A percentile compares a stretch with the other conserved stretches of the same genome.
Conservation (phyloP, 2,329 filamentous ascomycete genomes). For the Aspergillus oerlinghausenensis region DNA sequence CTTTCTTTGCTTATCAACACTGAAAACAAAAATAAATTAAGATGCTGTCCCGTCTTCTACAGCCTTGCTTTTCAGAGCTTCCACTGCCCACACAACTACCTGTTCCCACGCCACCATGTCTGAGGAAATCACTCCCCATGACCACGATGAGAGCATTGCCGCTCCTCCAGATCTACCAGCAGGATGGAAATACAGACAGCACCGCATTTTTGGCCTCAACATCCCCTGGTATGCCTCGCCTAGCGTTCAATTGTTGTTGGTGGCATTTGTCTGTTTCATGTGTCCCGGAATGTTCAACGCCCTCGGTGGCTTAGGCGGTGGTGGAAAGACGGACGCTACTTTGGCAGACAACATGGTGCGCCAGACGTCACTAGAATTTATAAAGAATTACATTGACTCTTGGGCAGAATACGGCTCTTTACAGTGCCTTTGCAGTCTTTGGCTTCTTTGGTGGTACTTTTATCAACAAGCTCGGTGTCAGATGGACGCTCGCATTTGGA, state of each 20-base stretch:
- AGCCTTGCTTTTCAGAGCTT: background rate
- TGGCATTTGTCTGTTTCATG: constrained; percentile 62
- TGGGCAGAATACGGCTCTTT: constrained; percentile 57
- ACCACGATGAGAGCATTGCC: background rate
- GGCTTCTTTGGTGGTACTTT: constrained; percentile 55
- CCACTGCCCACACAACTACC: background rate
- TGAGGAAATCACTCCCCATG: background rate
- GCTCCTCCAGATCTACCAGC: constrained; percentile 3
- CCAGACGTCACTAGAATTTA: background rate
- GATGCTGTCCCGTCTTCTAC: too few species aligned
- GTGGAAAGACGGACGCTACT: constrained; percentile 49
- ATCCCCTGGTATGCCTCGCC: constrained; percentile 66
- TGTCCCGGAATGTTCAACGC: constrained; percentile 67
- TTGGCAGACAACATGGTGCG: constrained; percentile 50
- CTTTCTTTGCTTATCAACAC: background rate
- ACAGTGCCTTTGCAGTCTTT: constrained; percentile 63
- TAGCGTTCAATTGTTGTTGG: constrained; percentile 61
- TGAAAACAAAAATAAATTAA: background rate
- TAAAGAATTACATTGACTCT: background rate
- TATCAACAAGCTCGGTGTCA: constrained; percentile 39
- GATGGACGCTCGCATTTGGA: constrained; percentile 37
- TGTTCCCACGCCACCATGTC: background rate
- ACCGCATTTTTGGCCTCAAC: constrained; percentile 47
- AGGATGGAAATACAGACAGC: constrained; percentile 53
- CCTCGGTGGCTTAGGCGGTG: constrained; percentile 56